Evolutionary conservation across 306 rosid species (phyloP).

Genomic region (Elaeagnus macrophylla): DNA sequence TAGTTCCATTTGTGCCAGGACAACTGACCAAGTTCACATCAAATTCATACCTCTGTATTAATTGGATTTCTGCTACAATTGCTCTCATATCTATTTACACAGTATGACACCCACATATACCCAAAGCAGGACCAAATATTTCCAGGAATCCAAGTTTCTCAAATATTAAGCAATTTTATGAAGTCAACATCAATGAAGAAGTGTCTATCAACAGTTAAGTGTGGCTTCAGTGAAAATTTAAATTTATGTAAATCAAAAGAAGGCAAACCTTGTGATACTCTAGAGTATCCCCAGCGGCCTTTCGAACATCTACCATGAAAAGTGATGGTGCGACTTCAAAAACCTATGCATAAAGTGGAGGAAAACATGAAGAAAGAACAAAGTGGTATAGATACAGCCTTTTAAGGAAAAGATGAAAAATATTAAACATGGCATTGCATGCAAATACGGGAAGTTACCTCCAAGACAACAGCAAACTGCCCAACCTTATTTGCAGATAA

Average conservation of each 20-base stretch:
- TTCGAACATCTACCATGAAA: constrained; percentile 96
- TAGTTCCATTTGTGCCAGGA: too few relatives aligned
- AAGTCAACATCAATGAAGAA: too few relatives aligned
- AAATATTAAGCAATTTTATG: too few relatives aligned
- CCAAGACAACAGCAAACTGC: constrained; percentile 79
- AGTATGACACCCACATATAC: too few relatives aligned
- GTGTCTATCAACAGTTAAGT: neutral
- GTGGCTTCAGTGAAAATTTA: neutral
- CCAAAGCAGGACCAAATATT: too few relatives aligned
- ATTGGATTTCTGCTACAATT: too few relatives aligned
- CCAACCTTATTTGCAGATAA: constrained; percentile 40
- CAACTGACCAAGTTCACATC: too few relatives aligned
- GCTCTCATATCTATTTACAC: too few relatives aligned
- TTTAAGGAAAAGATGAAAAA: too few relatives aligned
- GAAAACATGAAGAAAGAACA: neutral
- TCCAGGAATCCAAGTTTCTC: too few relatives aligned
- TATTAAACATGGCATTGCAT: too few relatives aligned
- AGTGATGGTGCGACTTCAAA: constrained; percentile 91
- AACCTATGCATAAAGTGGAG: constrained; percentile 33
- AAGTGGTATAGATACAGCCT: constrained; percentile 7
- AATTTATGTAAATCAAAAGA: neutral
- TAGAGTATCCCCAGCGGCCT: constrained; percentile 88
- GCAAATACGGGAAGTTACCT: constrained; percentile 37
- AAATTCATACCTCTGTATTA: too few relatives aligned
- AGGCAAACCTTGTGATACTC: constrained; percentile 85